Conservation (phyloP, 2,329 filamentous ascomycete genomes). For the Penicillium sclerotiorum region DNA sequence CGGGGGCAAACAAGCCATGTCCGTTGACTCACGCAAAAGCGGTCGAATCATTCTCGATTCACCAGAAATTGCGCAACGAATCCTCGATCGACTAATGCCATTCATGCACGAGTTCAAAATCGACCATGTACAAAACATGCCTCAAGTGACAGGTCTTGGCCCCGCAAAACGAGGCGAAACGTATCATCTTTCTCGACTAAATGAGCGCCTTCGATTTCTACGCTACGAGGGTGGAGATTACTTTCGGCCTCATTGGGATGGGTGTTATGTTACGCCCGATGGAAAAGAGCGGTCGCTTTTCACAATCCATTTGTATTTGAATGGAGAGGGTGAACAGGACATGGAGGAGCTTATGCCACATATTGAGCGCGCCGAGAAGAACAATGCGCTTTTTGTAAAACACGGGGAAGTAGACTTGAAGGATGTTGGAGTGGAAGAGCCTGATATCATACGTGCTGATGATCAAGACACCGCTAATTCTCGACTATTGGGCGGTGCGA, state of each 20-base stretch:
- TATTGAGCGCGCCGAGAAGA: conserved; percentile 18
- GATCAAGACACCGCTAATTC: not conserved
- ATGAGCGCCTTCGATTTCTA: conserved; percentile 75
- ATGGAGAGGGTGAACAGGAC: conserved; percentile 46
- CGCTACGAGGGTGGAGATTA: conserved; percentile 73
- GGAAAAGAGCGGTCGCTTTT: conserved; percentile 54
- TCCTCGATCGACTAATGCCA: conserved; percentile 62
- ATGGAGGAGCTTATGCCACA: conserved; percentile 28
- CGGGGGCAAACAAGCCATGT: conserved; percentile 60
- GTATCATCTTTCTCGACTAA: conserved; percentile 53
- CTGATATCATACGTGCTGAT: not conserved
- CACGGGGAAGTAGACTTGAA: conserved; percentile 24
- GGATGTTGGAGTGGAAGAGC: not conserved
- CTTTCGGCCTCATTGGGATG: conserved; percentile 73
- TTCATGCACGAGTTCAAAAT: conserved; percentile 53
- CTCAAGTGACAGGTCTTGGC: conserved; percentile 49
- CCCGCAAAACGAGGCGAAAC: conserved; percentile 46
- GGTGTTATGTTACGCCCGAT: conserved; percentile 61
- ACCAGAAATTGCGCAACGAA: conserved; percentile 60
- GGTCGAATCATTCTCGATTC: conserved; percentile 78
- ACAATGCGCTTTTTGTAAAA: conserved; percentile 7
- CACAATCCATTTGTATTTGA: conserved; percentile 61
- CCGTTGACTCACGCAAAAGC: conserved; percentile 65
- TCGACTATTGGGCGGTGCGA: conserved; percentile 55
- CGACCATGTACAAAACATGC: conserved; percentile 41